Conservation (phyloP, 345 rosid genomes). For the Lenwebbia sp. region DNA sequence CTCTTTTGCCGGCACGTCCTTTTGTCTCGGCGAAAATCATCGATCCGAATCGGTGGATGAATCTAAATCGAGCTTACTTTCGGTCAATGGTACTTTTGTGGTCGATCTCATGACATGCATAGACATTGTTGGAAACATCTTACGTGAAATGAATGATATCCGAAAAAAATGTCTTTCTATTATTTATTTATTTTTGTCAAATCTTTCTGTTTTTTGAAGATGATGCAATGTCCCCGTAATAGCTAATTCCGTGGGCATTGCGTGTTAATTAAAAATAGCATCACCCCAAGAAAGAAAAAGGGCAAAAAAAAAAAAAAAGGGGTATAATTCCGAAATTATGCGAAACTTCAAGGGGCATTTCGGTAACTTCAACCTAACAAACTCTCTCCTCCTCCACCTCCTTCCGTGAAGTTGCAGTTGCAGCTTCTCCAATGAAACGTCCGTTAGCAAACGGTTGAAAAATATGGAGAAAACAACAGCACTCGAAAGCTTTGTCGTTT, state of each 20-base stretch:
- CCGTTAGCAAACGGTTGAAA: not conserved
- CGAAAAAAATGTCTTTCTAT: not conserved
- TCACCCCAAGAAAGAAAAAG: not conserved
- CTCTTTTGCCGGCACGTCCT: not conserved
- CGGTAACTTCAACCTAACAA: not conserved
- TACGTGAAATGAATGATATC: not conserved
- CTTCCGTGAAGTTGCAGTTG: not conserved
- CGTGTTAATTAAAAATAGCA: not conserved
- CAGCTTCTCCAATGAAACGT: not conserved
- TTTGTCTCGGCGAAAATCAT: rapidly evolving
- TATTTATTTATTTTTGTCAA: not conserved
- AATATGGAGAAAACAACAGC: not conserved
- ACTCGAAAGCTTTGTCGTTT: not conserved
- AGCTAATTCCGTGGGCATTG: not conserved
- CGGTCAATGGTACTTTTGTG: too few species aligned
- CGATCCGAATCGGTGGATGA: not conserved
- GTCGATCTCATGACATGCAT: too few species aligned
- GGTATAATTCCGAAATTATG: not conserved
- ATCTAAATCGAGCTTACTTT: not conserved
- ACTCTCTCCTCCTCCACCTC: not conserved
- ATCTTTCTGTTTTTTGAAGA: not conserved
- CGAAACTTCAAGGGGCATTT: not conserved
- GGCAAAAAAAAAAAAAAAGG: not conserved
- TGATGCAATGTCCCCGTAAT: not conserved
- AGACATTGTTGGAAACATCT: too few species aligned